phyloP scores from a whole-genome alignment of 2,329 filamentous ascomycete species.

The Xylaria sp. region DNA sequence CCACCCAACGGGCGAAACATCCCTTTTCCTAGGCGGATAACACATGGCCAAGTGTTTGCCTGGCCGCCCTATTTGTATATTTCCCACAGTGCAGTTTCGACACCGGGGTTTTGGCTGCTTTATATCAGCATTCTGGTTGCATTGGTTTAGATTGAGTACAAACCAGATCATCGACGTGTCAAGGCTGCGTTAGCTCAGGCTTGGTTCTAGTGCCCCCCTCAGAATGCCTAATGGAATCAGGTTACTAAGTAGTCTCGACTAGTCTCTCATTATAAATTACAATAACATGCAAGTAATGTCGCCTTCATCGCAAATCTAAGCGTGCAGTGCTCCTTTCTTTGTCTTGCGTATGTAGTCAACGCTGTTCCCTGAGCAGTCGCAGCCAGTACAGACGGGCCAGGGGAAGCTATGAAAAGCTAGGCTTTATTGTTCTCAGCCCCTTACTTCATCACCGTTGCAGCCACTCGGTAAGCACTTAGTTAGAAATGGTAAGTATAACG shows the following conservation, averaged over 20 bases:
- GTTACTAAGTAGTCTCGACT: conserved; percentile 2
- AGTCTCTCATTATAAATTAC: conserved; percentile 20
- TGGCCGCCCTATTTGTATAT: conserved; percentile 18
- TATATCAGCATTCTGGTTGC: conserved; percentile 24
- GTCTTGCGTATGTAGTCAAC: background rate
- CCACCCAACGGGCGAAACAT: background rate
- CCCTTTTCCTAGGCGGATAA: background rate
- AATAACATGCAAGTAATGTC: background rate
- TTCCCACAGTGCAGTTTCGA: conserved; percentile 7
- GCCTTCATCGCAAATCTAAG: background rate
- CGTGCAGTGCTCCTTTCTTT: no score
- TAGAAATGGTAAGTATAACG: background rate
- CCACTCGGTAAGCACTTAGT: background rate
- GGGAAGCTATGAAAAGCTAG: background rate
- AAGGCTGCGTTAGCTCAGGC: background rate
- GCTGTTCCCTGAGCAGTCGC: background rate
- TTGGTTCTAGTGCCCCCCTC: background rate
- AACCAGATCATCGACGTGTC: conserved; percentile 11
- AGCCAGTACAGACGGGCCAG: no score
- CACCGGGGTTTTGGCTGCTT: background rate
- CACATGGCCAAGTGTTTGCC: conserved; percentile 4
- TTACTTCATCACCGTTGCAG: background rate
- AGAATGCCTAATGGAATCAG: conserved; percentile 9
- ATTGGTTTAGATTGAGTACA: conserved; percentile 28
- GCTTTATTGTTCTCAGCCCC: background rate